These are phyloP conservation scores for Sphenostylis stenocarpa DNA, from an alignment of 306 rosid species.

Conservation along the genomic window DNA sequence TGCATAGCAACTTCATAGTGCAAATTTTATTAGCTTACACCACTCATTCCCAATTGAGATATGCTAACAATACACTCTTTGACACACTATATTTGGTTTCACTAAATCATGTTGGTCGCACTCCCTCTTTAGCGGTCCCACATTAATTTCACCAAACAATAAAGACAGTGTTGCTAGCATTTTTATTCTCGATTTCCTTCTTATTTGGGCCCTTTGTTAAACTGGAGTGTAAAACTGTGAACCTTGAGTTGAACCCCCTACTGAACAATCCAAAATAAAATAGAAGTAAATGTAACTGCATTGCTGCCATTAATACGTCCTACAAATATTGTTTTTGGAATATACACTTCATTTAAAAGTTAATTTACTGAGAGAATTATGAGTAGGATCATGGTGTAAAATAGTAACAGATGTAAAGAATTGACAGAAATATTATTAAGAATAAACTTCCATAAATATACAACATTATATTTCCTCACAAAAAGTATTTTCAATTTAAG, in stretches of 20 bases:
- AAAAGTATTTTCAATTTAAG: not conserved
- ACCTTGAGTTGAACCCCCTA: not conserved
- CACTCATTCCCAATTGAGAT: not conserved
- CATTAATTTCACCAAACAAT: not conserved
- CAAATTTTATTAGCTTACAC: not conserved
- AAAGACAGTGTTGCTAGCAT: not conserved
- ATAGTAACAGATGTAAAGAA: not conserved
- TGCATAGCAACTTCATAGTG: too few species aligned
- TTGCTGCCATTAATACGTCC: not conserved
- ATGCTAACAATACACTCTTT: not conserved
- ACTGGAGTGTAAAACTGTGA: not conserved
- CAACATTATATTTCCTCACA: not conserved
- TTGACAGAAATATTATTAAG: not conserved
- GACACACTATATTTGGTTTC: not conserved
- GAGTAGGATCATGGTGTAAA: not conserved
- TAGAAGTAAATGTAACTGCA: not conserved
- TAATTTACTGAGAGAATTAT: slow-evolving; percentile 2
- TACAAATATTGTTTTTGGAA: not conserved
- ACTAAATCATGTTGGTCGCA: not conserved
- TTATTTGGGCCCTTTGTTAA: not conserved
- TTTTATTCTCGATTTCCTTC: not conserved
- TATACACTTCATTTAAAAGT: not conserved
- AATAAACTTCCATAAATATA: not conserved
- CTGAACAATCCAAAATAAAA: not conserved
- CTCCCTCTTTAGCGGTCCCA: not conserved